Evolutionary conservation across 257 asterid genomes (phyloP).

Genomic region (Cynanchum wilfordii): DNA sequence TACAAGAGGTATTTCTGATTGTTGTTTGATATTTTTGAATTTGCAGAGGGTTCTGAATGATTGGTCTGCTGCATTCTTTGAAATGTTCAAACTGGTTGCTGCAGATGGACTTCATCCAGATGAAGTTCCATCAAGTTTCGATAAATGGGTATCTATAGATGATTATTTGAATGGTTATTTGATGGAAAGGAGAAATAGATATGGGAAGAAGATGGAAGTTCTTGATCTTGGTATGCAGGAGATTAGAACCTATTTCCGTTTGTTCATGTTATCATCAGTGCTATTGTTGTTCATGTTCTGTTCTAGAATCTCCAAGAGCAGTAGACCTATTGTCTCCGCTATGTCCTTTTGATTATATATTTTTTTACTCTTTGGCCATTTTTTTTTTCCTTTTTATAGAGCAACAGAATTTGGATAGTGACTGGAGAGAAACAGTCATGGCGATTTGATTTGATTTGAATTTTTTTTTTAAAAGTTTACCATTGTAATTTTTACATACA

Average conservation of each 20-base stretch:
- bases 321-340: slow-evolving; percentile 74
- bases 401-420: slow-evolving; percentile 6
- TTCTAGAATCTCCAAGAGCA: slow-evolving; percentile 84
- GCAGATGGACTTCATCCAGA: slow-evolving; percentile 50
- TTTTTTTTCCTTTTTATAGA: background rate
- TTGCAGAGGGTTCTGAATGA: slow-evolving; percentile 81
- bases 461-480: slow-evolving; percentile 5
- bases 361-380: slow-evolving; percentile 12
- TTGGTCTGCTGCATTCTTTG: slow-evolving; percentile 88
- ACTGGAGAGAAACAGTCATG: slow-evolving; percentile 15
- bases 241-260: slow-evolving; percentile 78
- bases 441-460: background rate
- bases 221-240: slow-evolving; percentile 95
- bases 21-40: slow-evolving; percentile 17
- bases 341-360: slow-evolving; percentile 38
- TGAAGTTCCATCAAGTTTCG: slow-evolving; percentile 38
- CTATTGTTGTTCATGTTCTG: slow-evolving; percentile 92
- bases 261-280: slow-evolving; percentile 88
- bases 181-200: slow-evolving; percentile 76
- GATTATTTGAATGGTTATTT: slow-evolving; percentile 82
- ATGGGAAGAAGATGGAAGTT: slow-evolving; percentile 85
- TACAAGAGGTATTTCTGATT: background rate
- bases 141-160: slow-evolving; percentile 75
- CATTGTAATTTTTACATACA: slow-evolving; percentile 34
- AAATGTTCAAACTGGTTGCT: slow-evolving; percentile 69